Base-by-base conservation (phyloP, 2,329 filamentous ascomycete genomes). In the Fusarium hostae region DNA sequence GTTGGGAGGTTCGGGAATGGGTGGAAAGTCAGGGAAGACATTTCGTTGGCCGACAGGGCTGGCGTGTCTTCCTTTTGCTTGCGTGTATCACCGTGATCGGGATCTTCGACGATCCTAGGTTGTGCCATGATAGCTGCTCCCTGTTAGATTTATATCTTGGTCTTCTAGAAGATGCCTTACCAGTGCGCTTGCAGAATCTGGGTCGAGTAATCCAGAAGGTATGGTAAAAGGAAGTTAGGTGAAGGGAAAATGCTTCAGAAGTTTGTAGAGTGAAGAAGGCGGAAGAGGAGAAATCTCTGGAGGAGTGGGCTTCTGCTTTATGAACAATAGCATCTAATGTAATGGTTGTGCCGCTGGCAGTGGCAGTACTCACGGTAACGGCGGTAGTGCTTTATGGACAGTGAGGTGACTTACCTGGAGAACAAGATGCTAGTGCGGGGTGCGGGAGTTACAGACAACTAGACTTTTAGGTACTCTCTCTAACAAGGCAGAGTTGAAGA, bases 41-140 rank as follows among this genome's bases (percentile, higher is more conserved):
- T 9, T 18, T 32, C 15, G 0, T 4, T n/a, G 45, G n/a, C n/a
- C 4, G 3, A 4, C 6, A 18, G 28, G 15, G n/a, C 15, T 34
- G 15, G 15, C 13, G 22, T 50, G 20, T 34, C 16, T 9, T 50
- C n/a, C 3, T 10, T 34, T 18, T 24, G 15, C 5, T 10, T 22
- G 11, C n/a, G 30, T 11, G 10, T 7, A 13, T 5, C n/a, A 6
- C 5, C 11, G 15, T 18, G 2, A 6, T 13, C 10, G 0, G 30
- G 47, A 3, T 32, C 10, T 18, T 24, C n/a, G 28, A 12, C 10
- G 0, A 10, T 39, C 4, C 3, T 13, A 9, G n/a, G 47, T 13
- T 24, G n/a, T 2, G 9, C 3, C 55, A 58, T 39, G 32, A n/a
- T 30, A 15, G 20, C 43, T 58, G 10, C n/a, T 0, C 6, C 3